Base-by-base conservation (phyloP, 352 stramenopile species). In the Pythium utonaiense region DNA sequence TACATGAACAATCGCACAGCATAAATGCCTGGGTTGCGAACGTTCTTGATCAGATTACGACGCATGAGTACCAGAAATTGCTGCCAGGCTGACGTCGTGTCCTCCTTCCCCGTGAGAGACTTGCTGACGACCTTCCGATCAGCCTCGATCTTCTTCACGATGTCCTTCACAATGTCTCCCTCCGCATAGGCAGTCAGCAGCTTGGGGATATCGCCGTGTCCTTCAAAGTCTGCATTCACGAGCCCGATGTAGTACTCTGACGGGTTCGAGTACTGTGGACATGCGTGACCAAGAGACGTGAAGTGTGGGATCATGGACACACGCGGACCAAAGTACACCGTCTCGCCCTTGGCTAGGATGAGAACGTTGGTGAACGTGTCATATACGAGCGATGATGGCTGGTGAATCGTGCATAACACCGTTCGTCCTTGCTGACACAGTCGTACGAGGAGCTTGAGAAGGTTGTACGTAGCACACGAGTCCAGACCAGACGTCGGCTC, bases 401-500 rank as follows among this genome's bases (percentile, higher is more conserved):
- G 86, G 66, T 96, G 87, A 61, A 96, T 93, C 42, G 86, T 93
- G 56, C 66, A 83, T 5, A 95, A 65, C 34, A 95, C 75, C 31
- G 78, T 94, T 62, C 85, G 86, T 53, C 67, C 64, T 28, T 61
- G 53, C 24, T 90, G 67, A 13, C 81, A 76, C 2, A 81, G 57
- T 21, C 71, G 59, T 12, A 81, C 60, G 25, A 92, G 74, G 24
- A 78, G 57, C 25, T 92, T 68, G 66, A 98, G 96, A 3, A 98
- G 84, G 45, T 80, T 81, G n/a, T 89, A 73, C 10, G 93, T 89
- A 16, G 91, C 87, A 6, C 78, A 89, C 16, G 85, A 78, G 69
- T 98, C 95, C 16, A 98, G 72, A 0, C 91, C 89, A 7, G 77
- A 95, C 0, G 93, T 98, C 4, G 95, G 93, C 57, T 98, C 96